phyloP scores from a whole-genome alignment of 352 stramenopile species.

The Globisporangium irregulare region DNA sequence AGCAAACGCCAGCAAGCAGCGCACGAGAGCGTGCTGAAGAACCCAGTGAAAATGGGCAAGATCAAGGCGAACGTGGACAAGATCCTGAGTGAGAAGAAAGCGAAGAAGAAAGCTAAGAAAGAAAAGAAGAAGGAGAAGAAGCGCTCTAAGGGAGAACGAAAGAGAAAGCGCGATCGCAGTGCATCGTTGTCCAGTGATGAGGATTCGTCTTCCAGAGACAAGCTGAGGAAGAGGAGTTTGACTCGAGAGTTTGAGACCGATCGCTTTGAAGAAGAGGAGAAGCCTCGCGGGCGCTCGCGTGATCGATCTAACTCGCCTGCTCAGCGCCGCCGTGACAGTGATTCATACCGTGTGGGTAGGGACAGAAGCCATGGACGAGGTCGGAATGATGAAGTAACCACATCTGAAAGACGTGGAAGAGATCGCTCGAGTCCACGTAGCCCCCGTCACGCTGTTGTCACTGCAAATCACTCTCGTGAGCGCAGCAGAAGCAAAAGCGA shows the following conservation, averaged over 20 bases:
- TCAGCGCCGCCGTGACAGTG: neutral
- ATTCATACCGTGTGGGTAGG: neutral
- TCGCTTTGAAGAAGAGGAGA: constrained; percentile 6
- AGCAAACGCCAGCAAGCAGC: constrained; percentile 73
- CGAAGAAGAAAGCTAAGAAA: constrained; percentile 67
- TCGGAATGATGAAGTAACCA: neutral
- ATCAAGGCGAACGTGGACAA: constrained; percentile 83
- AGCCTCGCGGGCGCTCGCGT: constrained; percentile 1
- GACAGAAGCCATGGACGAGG: neutral
- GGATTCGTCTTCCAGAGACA: neutral
- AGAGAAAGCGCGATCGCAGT: constrained; percentile 37
- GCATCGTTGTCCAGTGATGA: constrained; percentile 1
- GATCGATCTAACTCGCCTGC: neutral
- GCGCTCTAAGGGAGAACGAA: constrained; percentile 24
- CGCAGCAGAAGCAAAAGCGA: constrained; percentile 7
- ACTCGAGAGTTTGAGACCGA: constrained; percentile 5
- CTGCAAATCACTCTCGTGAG: neutral
- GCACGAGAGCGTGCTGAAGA: constrained; percentile 85
- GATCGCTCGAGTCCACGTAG: neutral
- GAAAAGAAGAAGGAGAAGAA: constrained; percentile 68
- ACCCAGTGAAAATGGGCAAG: constrained; percentile 88
- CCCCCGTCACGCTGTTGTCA: neutral
- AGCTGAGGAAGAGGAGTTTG: constrained; percentile 8
- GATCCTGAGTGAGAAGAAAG: constrained; percentile 76
- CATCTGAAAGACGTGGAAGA: neutral